phyloP scores from a whole-genome alignment of 306 rosid species.

The Myrica gale region DNA sequence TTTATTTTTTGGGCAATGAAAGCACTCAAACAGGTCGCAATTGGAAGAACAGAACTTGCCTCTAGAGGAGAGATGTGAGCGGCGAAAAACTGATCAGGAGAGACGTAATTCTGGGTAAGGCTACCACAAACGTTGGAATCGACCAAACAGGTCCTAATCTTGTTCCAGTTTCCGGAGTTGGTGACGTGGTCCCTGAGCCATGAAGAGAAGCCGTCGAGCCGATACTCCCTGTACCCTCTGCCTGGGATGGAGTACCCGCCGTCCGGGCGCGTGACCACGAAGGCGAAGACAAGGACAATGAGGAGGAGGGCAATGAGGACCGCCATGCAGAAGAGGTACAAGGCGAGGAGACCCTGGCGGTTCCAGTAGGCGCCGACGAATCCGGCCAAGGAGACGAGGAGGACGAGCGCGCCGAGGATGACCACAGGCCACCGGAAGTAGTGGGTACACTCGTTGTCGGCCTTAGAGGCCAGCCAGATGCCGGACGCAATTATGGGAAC shows the following conservation, averaged over 20 bases:
- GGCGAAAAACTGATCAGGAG: constrained; percentile 59
- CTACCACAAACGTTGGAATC: constrained; percentile 56
- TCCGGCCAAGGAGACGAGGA: constrained; percentile 69
- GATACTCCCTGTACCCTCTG: constrained; percentile 51
- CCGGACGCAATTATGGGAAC: constrained; percentile 78
- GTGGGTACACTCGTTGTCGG: constrained; percentile 75
- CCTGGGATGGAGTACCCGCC: constrained; percentile 63
- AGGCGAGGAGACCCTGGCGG: constrained; percentile 66
- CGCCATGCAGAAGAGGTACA: constrained; percentile 85
- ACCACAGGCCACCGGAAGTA: constrained; percentile 76
- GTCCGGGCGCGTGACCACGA: constrained; percentile 59
- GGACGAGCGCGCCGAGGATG: constrained; percentile 62
- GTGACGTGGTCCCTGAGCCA: constrained; percentile 71
- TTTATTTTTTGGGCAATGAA: background rate
- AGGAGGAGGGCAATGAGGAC: constrained; percentile 61
- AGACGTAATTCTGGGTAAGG: constrained; percentile 46
- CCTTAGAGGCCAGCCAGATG: constrained; percentile 85
- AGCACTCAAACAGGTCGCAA: constrained; percentile 8
- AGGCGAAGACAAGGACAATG: constrained; percentile 63
- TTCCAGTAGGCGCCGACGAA: constrained; percentile 84
- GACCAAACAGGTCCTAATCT: constrained; percentile 67
- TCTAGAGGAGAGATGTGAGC: constrained; percentile 78
- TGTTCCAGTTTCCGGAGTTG: constrained; percentile 51
- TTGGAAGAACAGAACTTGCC: constrained; percentile 36
- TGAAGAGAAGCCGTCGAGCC: constrained; percentile 51